Evolutionary conservation across 2,329 filamentous ascomycete species (phyloP).

Genomic region (Boeremia lycopersici): DNA sequence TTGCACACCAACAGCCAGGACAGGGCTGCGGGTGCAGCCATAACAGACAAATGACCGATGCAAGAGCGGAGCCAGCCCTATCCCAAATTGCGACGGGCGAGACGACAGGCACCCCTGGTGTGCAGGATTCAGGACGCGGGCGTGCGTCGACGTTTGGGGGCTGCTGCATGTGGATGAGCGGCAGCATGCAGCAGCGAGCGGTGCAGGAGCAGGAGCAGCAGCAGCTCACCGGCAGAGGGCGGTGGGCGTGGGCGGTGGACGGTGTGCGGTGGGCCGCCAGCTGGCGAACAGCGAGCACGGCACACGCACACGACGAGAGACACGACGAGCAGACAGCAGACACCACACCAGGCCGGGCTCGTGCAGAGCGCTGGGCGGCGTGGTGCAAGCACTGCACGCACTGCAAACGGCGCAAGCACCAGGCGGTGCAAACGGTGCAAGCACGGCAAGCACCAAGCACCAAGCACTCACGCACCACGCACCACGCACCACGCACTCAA

Average conservation of each 20-base stretch:
- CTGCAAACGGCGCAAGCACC: too few species aligned
- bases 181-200: constrained; percentile 2
- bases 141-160: constrained; percentile 13
- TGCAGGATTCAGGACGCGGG: constrained; percentile 33
- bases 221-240: constrained; percentile 17
- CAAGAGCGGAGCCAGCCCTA: constrained; percentile 43
- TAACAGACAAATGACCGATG: constrained; percentile 33
- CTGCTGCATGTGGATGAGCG: background rate
- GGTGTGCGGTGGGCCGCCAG: background rate
- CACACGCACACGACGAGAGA: background rate
- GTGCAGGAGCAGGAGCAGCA: background rate
- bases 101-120: constrained; percentile 23
- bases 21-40: constrained; percentile 19
- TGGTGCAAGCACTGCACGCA: too few species aligned
- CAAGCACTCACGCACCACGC: too few species aligned
- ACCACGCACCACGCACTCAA: too few species aligned
- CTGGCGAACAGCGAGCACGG: background rate
- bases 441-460: background rate
- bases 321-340: background rate
- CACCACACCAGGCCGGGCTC: background rate
- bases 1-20: constrained; percentile 35
- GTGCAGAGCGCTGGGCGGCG: too few species aligned
- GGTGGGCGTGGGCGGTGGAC: constrained; percentile 1
- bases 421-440: background rate
- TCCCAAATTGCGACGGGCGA: constrained; percentile 31